phyloP scores from a whole-genome alignment of 2,329 filamentous ascomycete species.

The Fusarium proliferatum region DNA sequence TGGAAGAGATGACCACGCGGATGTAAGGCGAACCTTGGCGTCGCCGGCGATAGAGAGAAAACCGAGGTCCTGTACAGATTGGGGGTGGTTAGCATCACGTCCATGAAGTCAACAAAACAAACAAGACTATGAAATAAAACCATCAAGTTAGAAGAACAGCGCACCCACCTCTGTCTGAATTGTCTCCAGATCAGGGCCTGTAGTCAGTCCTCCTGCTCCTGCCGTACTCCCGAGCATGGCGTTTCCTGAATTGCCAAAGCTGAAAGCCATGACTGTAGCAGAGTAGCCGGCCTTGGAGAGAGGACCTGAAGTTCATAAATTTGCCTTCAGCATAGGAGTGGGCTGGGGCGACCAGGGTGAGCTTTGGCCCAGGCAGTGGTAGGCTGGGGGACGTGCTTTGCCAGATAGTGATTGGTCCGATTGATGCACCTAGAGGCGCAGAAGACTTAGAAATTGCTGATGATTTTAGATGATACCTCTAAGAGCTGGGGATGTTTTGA shows the following conservation, averaged over 20 bases:
- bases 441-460: slow-evolving; percentile 11
- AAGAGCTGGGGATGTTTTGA: neutral
- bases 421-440: slow-evolving; percentile 7
- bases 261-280: slow-evolving; percentile 70
- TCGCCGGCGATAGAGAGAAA: slow-evolving; percentile 85
- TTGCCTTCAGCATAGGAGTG: slow-evolving; percentile 42
- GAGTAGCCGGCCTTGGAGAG: slow-evolving; percentile 49
- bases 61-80: slow-evolving; percentile 69
- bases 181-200: slow-evolving; percentile 76
- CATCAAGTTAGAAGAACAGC: slow-evolving; percentile 5
- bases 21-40: slow-evolving; percentile 82
- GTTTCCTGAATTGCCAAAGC: slow-evolving; percentile 63
- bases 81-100: slow-evolving; percentile 38
- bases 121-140: neutral
- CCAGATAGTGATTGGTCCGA: slow-evolving; percentile 38
- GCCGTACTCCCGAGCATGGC: slow-evolving; percentile 55
- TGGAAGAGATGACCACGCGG: slow-evolving; percentile 81
- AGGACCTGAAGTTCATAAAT: slow-evolving; percentile 45
- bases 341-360: slow-evolving; percentile 33
- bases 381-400: slow-evolving; percentile 41
- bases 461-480: neutral
- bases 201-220: slow-evolving; percentile 51
- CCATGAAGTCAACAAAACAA: slow-evolving; percentile 28
- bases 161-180: slow-evolving; percentile 81
- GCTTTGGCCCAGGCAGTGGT: slow-evolving; percentile 36